phyloP scores from a whole-genome alignment of 176 grass and related monocot species.

The Triticum monococcum region DNA sequence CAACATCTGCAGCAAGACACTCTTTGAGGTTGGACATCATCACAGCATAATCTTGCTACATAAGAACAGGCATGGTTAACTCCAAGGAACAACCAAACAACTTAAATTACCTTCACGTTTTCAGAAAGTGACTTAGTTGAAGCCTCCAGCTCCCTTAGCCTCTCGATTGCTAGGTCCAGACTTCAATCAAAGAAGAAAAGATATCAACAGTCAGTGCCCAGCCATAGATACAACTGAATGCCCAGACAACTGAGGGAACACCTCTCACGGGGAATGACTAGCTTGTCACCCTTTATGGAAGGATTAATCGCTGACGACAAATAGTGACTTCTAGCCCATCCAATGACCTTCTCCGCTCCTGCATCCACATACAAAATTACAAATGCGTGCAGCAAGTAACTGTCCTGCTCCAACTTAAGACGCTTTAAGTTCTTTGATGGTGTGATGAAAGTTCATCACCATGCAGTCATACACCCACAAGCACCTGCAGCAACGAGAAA shows the following conservation, averaged over 20 bases:
- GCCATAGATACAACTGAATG: conserved; percentile 23
- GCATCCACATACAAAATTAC: conserved; percentile 19
- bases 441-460: background rate
- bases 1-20: conserved; percentile 59
- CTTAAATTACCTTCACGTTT: conserved; percentile 59
- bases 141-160: conserved; percentile 65
- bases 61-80: background rate
- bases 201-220: conserved; percentile 1
- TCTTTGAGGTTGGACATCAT: conserved; percentile 16
- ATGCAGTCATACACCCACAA: background rate
- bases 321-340: conserved; percentile 94
- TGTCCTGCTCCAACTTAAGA: conserved; percentile 3
- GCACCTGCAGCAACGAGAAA: background rate
- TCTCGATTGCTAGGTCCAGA: conserved; percentile 74
- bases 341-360: conserved; percentile 82
- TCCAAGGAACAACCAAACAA: conserved; percentile 14
- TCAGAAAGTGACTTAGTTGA: conserved; percentile 56
- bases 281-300: conserved; percentile 58
- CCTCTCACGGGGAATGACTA: conserved; percentile 84
- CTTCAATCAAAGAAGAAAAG: conserved; percentile 40
- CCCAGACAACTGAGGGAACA: conserved; percentile 39
- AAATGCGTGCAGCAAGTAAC: conserved; percentile 15
- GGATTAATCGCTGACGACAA: conserved; percentile 61
- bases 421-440: background rate
- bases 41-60: background rate